Evolutionary conservation across 1,284 basidiomycete species (phyloP).

Genomic region (Xerocomus amazonicus): DNA sequence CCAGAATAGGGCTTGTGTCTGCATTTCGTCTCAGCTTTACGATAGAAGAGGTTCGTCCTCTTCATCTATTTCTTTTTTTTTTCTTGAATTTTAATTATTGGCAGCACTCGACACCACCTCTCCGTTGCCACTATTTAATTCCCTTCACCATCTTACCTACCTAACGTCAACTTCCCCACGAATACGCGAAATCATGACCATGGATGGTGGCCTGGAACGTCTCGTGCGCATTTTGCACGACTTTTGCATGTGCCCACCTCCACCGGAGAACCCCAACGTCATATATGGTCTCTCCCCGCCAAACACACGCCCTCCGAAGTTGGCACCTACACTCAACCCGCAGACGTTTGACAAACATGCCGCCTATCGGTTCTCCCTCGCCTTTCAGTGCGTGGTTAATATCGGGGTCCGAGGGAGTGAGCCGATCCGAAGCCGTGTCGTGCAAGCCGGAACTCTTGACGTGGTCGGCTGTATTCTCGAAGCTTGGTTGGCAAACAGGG

Average conservation of each 20-base stretch:
- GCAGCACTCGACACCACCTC: constrained; percentile 92
- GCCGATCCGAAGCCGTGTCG: constrained; percentile 86
- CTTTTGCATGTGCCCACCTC: constrained; percentile 75
- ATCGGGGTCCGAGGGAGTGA: constrained; percentile 98
- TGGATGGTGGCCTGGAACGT: constrained; percentile 95
- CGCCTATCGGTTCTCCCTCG: constrained; percentile 83
- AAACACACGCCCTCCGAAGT: constrained; percentile 49
- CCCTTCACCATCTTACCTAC: constrained; percentile 94
- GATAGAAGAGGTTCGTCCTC: constrained; percentile 82
- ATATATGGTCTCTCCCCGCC: constrained; percentile 73
- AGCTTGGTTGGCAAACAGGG: constrained; percentile 84
- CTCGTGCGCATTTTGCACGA: constrained; percentile 91
- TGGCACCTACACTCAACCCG: constrained; percentile 59
- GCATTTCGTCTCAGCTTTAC: constrained; percentile 92
- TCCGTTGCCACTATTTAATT: constrained; percentile 92
- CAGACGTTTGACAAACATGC: constrained; percentile 77
- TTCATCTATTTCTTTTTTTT: constrained; percentile 5
- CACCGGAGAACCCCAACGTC: constrained; percentile 66
- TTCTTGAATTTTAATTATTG: constrained; percentile 15
- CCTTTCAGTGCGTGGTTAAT: constrained; percentile 97
- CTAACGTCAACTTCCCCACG: constrained; percentile 96
- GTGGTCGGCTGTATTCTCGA: constrained; percentile 94
- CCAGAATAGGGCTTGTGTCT: constrained; percentile 94
- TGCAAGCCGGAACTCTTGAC: constrained; percentile 93
- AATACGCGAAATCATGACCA: constrained; percentile 97